Evolutionary conservation across 768 basidiomycete species (phyloP).

Genomic region (Mycena crocata): DNA sequence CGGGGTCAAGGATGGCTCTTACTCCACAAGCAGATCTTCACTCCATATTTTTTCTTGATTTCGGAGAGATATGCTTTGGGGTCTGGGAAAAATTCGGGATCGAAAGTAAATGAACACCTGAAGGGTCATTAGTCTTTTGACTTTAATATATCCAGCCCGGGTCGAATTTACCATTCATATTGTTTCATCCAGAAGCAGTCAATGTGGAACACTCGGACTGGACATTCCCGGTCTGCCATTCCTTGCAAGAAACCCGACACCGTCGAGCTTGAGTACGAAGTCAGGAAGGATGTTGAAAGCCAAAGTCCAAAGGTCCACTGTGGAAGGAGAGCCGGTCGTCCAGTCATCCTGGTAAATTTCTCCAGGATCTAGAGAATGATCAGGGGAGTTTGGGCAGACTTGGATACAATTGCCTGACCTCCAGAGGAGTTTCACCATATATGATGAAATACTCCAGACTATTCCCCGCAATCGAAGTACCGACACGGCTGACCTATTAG

Average conservation of each 20-base stretch:
- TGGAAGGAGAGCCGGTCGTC: conserved; percentile 75
- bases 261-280: conserved; percentile 74
- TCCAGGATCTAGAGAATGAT: conserved; percentile 60
- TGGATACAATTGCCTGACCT: conserved; percentile 51
- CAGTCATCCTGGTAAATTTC: conserved; percentile 69
- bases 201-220: conserved; percentile 78
- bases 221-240: conserved; percentile 72
- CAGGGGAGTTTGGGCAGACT: background rate
- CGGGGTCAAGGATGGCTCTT: conserved; percentile 31
- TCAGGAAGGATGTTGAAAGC: conserved; percentile 83
- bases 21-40: conserved; percentile 84
- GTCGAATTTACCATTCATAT: conserved; percentile 65
- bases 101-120: conserved; percentile 82
- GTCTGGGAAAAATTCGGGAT: conserved; percentile 81
- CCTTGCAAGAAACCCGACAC: conserved; percentile 78
- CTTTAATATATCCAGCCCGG: background rate
- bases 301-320: conserved; percentile 83
- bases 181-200: conserved; percentile 86
- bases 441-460: conserved; percentile 79
- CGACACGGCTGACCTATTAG: conserved; percentile 72
- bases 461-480: conserved; percentile 71
- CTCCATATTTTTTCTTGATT: conserved; percentile 70
- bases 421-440: conserved; percentile 73
- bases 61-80: conserved; percentile 71
- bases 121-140: conserved; percentile 39